These are phyloP conservation scores for Plasmodium cynomolgi DNA, from an alignment of 169 alveolate genomes.

Conservation along the genomic window DNA sequence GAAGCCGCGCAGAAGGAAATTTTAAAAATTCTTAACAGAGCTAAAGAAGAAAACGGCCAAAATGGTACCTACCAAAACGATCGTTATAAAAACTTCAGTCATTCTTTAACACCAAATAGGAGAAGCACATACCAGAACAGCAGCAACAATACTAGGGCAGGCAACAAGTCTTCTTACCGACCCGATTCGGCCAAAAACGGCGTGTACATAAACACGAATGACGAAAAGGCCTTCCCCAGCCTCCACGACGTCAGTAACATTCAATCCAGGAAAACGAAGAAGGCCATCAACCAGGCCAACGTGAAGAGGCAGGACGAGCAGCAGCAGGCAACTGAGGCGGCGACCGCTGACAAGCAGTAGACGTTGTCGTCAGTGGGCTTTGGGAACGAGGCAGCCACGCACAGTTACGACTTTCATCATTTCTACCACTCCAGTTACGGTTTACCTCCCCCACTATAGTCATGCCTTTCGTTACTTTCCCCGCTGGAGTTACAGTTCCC, in stretches of 20 bases:
- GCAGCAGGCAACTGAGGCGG: slow-evolving; percentile 4
- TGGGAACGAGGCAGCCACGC: background rate
- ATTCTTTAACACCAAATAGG: slow-evolving; percentile 14
- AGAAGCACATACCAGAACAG: background rate
- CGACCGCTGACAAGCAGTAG: background rate
- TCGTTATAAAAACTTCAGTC: slow-evolving; percentile 3
- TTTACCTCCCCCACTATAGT: background rate
- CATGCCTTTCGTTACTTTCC: too few relatives aligned
- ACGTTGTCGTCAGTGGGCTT: background rate
- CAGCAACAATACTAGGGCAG: slow-evolving; percentile 11
- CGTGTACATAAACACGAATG: slow-evolving; percentile 59
- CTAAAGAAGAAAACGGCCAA: slow-evolving; percentile 32
- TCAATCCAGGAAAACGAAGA: slow-evolving; percentile 47
- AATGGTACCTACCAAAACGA: background rate
- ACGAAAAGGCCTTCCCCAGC: slow-evolving; percentile 72
- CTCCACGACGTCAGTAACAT: slow-evolving; percentile 67
- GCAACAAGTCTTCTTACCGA: slow-evolving; percentile 2
- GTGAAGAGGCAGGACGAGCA: background rate
- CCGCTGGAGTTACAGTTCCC: background rate
- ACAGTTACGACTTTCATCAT: background rate
- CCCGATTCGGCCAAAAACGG: slow-evolving; percentile 18
- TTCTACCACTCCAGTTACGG: background rate
- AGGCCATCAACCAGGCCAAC: slow-evolving; percentile 31
- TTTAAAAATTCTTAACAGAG: slow-evolving; percentile 29
- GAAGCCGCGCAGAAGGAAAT: slow-evolving; percentile 68